phyloP scores from a whole-genome alignment of 441 rosid species.

The Brassica balearica region DNA sequence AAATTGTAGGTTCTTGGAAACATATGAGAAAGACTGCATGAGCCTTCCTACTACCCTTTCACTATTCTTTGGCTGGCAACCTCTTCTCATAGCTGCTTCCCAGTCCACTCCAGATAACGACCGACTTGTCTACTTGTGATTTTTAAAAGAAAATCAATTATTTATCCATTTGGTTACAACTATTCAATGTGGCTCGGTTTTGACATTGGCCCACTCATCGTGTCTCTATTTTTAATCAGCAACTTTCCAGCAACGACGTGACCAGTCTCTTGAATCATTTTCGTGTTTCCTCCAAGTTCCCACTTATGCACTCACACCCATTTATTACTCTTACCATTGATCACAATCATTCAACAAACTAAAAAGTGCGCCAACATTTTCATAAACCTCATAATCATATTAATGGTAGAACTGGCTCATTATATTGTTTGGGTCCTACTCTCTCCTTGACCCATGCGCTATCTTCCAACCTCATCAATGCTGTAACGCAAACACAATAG shows the following conservation, averaged over 20 bases:
- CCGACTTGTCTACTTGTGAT: conserved; percentile 1
- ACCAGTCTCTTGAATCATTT: conserved; percentile 28
- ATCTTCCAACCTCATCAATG: conserved; percentile 38
- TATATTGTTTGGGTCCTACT: conserved; percentile 28
- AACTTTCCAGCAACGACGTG: conserved; percentile 33
- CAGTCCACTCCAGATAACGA: conserved; percentile 23
- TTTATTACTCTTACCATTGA: conserved; percentile 3
- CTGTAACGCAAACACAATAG: conserved; percentile 38
- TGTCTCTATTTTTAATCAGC: conserved; percentile 16
- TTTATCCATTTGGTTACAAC: conserved; percentile 7
- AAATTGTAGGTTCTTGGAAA: conserved; percentile 11
- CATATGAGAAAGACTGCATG: conserved; percentile 10
- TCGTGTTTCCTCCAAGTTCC: conserved; percentile 27
- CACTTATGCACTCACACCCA: conserved; percentile 32
- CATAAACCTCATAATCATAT: neutral
- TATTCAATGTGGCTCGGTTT: conserved; percentile 11
- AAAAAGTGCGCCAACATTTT: conserved; percentile 9
- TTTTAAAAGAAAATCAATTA: too few relatives aligned
- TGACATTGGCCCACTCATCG: conserved; percentile 33
- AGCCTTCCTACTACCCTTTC: conserved; percentile 28
- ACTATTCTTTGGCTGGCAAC: conserved; percentile 25
- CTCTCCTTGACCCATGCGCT: conserved; percentile 27
- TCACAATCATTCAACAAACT: conserved; percentile 7
- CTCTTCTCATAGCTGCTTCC: conserved; percentile 26
- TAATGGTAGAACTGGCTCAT: neutral